Base-by-base conservation (phyloP, 257 asterid species). In the Fraxinus pennsylvanica region DNA sequence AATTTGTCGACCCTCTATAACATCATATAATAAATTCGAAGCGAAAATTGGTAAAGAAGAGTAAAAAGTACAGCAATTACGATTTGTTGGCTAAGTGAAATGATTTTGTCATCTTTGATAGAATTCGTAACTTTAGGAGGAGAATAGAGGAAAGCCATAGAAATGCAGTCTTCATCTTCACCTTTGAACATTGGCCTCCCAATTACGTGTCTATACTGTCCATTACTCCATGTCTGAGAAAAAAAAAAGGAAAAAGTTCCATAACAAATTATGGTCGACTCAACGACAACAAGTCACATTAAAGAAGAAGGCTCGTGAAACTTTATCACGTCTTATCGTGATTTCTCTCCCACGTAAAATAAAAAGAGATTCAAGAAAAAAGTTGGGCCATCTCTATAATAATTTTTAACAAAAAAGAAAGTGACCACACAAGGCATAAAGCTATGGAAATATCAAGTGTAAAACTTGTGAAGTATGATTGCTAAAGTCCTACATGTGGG, bases 151-250 rank as follows among this genome's bases (percentile, higher is more conserved):
- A 92, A 90, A 38, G 90, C 88, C 92, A 94, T 84, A 29, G 97
- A 94, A 66, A 90, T 83, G 75, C 80, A 80, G 0, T 79, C 84
- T 77, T 79, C 82, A 69, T 78, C 86, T 79, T 71, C 80, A 27
- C 84, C 91, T 81, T 84, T 82, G 54, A 87, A 94, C 19, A 94
- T 79, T 70, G 97, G 87, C 76, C 89, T 89, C 66, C 98, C 98
- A 38, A 90, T 85, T 27, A 92, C 98, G 77, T 92, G 91, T 76
- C 89, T 92, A 81, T 84, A 90, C 38, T 72, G 79, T 65, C 97
- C 95, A 61, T 75, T 76, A 35, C 90, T 86, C 91, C 94, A 81
- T 21, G 52, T 89, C 98, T 92, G 88, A 3, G 63, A 29, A 15
- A 19, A 32, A 66, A 72, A 6, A 3, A 39, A 0, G 10, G 4